A percentile compares a stretch with the other conserved stretches of the same genome.
phyloP scores from a whole-genome alignment of 495 filamentous ascomycete species.

The Neurospora sublineolata region DNA sequence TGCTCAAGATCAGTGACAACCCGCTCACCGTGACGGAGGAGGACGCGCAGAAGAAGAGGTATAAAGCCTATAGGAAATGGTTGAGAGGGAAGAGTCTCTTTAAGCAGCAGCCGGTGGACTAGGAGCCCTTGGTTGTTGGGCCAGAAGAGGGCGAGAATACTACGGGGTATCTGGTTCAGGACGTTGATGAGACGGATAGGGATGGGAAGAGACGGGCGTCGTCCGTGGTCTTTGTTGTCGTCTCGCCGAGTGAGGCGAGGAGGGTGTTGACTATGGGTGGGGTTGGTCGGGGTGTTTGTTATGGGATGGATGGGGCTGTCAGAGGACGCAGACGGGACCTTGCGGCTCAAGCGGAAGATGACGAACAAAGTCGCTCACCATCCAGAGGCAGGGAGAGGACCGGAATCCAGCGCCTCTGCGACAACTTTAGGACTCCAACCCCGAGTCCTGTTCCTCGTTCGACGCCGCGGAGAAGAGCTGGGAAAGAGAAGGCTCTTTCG shows the following conservation, averaged over 20 bases:
- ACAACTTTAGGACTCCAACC: neutral
- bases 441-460: neutral
- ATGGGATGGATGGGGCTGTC: neutral
- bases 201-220: neutral
- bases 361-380: neutral
- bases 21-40: slow-evolving; percentile 78
- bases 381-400: neutral
- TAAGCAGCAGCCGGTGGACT: slow-evolving; percentile 71
- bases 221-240: neutral
- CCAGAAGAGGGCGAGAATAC: neutral
- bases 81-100: slow-evolving; percentile 84
- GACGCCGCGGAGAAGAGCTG: slow-evolving; percentile 22
- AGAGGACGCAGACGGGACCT: neutral
- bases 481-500: slow-evolving; percentile 30
- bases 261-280: neutral
- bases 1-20: slow-evolving; percentile 64
- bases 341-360: neutral
- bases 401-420: neutral
- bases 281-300: neutral
- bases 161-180: neutral
- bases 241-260: neutral
- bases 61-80: slow-evolving; percentile 94
- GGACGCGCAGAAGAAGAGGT: slow-evolving; percentile 79
- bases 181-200: neutral
- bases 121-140: slow-evolving; percentile 14